Evolutionary conservation across 768 basidiomycete genomes (phyloP).

Genomic region (Gyrodon lividus): DNA sequence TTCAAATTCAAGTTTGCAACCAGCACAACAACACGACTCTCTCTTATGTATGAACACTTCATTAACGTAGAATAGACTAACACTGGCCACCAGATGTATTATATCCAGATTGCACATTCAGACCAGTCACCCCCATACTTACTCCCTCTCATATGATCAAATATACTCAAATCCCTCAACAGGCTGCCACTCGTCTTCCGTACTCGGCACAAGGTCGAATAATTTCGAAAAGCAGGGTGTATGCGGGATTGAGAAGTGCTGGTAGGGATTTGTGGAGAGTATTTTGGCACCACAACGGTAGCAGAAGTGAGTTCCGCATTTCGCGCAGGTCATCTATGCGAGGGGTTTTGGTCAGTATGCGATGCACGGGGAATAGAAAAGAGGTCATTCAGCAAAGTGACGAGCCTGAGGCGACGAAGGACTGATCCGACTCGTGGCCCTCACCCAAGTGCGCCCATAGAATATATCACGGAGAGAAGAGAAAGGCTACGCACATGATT

Average conservation of each 20-base stretch:
- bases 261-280: slow-evolving; percentile 52
- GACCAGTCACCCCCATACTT: too few species aligned
- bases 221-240: slow-evolving; percentile 59
- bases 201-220: slow-evolving; percentile 50
- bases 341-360: slow-evolving; percentile 1
- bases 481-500: slow-evolving; percentile 67
- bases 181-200: slow-evolving; percentile 47
- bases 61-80: too few species aligned
- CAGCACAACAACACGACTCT: too few species aligned
- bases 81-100: too few species aligned
- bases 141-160: slow-evolving; percentile 5
- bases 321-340: slow-evolving; percentile 72
- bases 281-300: slow-evolving; percentile 70
- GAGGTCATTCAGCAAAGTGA: neutral
- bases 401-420: too few species aligned
- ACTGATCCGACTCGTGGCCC: too few species aligned
- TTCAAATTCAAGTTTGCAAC: too few species aligned
- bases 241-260: slow-evolving; percentile 61
- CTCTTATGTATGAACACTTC: too few species aligned
- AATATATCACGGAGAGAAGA: neutral
- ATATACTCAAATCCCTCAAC: slow-evolving; percentile 38
- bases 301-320: slow-evolving; percentile 78
- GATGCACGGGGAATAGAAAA: neutral
- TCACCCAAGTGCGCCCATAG: slow-evolving; percentile 41
- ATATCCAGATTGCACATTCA: too few species aligned